Base-by-base conservation (phyloP, 768 basidiomycete species). In the Boletus sp. region DNA sequence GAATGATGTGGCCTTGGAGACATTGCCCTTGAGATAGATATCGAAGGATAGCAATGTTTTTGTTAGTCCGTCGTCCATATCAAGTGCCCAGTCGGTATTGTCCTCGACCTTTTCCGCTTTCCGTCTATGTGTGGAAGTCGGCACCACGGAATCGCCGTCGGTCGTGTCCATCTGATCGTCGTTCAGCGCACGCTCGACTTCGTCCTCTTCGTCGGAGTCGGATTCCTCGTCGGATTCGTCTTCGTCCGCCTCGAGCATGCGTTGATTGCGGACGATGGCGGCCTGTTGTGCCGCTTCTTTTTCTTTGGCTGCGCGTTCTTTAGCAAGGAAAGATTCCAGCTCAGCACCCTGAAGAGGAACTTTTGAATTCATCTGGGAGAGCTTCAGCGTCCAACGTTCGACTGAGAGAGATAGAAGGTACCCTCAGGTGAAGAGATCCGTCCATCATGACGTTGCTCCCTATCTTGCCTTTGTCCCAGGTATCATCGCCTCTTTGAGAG, bases 21-120 rank as follows among this genome's bases (percentile, higher is more conserved):
- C 90, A 58, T 96, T 93, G n/a, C 95, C 95, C 70, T 96, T 97
- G 56, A 98, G 79, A 70, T 93, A 98, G 60, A 98, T 97, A 71
- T 99, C 97, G 63, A 90, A 99, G 2, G 92, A 95, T 37, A 95
- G 72, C 50, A 88, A 71, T 38, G 88, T 85, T 62, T 83, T 86
- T 14, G 85, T 84, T 50, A 84, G 64, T 2, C 84, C 83, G 54
- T 93, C 90, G 56, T 93, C 91, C 40, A 81, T 81, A 58, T 91
- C 89, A 55, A 88, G 69, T 30, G 76, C 78, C 87, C 88, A 91
- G 64, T 86, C 88, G 21, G 73, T 68, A 7, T 75, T 79, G 54
- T 85, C 85, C 21, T 75, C 70, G 17, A 67, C 72, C 61, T 79
- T 81, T 40, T 79, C 78, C 17, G 70, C 64, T 56, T 78, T 82